Evolutionary conservation across 106 monocot species (phyloP), one percentile per base, ranked within the genome.

Genomic region (Dendrobium catenatum): DNA sequence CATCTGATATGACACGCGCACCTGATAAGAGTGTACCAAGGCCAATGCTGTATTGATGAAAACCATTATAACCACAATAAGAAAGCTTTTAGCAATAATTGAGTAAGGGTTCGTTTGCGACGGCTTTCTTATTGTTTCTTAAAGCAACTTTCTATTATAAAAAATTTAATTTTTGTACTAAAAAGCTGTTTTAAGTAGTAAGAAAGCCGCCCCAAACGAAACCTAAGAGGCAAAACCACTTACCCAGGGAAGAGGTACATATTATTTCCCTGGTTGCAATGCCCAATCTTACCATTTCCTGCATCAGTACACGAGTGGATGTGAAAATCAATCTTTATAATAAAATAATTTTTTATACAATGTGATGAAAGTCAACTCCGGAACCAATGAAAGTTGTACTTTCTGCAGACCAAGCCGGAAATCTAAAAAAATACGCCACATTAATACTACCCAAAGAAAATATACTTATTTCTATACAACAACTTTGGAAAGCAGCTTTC

Each of bases 241-340:
- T 75, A 99, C 98, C 98, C 98, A 19, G 93, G 98, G 84, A 99
- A 99, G 31, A 99, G 91, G 82, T 95, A 99, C 98, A 99, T 99
- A 40, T 93, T 95, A 77, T 95, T 99, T 79, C 93, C 98, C 85
- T 95, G 98, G 83, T 99, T 99, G 79, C 88, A 90, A 79, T 91
- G 95, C 11, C 98, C 98, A 77, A 91, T 89, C 83, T 83, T 95
- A 79, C 93, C 95, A 88, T 99, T 80, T 55, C 91, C 98, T 99
- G 84, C 42, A 89, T 74, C 74, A 74, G 8, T 16, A n/a, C 20
- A 6, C 6, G 11, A 37, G 11, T 26, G 13, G 70, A 70, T 70
- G 70, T 70, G 37, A 70, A 33, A 17, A 16, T 70, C 13, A 4
- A n/a, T 70, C 29, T 33, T 13, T 68, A 68, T 8, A 8, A 13